phyloP scores from a whole-genome alignment of 2,329 filamentous ascomycete species.

The Graphiopsis chlorocephala region DNA sequence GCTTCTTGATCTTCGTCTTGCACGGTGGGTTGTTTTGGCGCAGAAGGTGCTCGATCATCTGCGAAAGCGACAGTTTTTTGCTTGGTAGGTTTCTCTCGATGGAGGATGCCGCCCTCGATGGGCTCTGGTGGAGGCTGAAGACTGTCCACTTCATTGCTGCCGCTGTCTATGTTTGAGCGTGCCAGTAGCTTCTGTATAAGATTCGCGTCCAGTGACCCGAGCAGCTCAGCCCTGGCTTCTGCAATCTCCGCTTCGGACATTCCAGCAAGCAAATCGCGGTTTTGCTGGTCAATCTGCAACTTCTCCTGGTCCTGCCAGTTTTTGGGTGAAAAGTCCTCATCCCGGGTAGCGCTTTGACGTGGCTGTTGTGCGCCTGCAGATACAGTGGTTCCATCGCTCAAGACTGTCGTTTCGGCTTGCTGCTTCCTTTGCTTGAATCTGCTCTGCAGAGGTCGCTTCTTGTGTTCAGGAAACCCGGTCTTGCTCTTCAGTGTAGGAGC shows the following conservation, averaged over 20 bases:
- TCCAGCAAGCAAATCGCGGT: slow-evolving; percentile 65
- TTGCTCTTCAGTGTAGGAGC: slow-evolving; percentile 59
- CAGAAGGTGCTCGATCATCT: neutral
- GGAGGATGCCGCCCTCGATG: slow-evolving; percentile 6
- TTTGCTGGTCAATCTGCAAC: slow-evolving; percentile 76
- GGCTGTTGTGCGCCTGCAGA: neutral
- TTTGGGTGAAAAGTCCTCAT: slow-evolving; percentile 22
- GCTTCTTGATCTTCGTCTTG: slow-evolving; percentile 6
- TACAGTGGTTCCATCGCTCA: slow-evolving; percentile 10
- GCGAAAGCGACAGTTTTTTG: slow-evolving; percentile 28
- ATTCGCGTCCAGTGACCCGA: slow-evolving; percentile 70
- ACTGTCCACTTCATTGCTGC: slow-evolving; percentile 42
- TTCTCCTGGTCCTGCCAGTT: slow-evolving; percentile 58
- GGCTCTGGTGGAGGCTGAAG: slow-evolving; percentile 7
- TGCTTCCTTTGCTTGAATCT: slow-evolving; percentile 70
- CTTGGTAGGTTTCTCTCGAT: slow-evolving; percentile 9
- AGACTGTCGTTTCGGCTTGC: slow-evolving; percentile 3
- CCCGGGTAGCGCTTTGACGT: neutral
- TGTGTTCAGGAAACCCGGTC: slow-evolving; percentile 82
- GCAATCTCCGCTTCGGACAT: slow-evolving; percentile 85
- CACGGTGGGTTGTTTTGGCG: neutral
- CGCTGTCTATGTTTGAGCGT: slow-evolving; percentile 72
- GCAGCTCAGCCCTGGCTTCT: slow-evolving; percentile 74
- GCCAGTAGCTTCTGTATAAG: slow-evolving; percentile 74
- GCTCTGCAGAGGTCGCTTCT: slow-evolving; percentile 69